These are phyloP conservation scores for Kodamaea restingae DNA, from an alignment of 805 yeast genomes.

Conservation along the genomic window DNA sequence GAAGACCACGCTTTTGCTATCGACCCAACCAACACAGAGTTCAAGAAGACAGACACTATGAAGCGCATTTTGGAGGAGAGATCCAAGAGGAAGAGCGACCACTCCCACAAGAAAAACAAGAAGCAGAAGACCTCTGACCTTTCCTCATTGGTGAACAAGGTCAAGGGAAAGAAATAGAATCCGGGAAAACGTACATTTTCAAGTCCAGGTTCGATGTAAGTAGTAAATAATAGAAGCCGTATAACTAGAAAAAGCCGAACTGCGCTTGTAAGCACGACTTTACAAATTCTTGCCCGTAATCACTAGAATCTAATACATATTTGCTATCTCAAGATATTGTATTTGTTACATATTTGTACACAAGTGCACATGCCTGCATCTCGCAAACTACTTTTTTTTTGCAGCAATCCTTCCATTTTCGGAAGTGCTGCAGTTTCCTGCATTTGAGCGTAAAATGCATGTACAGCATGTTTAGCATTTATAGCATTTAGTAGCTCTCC, in stretches of 20 bases:
- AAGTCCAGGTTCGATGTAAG: too few relatives aligned
- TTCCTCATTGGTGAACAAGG: slow-evolving; percentile 44
- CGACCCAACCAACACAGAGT: slow-evolving; percentile 90
- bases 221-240: too few relatives aligned
- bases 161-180: slow-evolving; percentile 39
- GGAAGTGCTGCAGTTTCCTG: slow-evolving; percentile 3
- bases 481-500: too few relatives aligned
- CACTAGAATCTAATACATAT: too few relatives aligned
- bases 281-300: too few relatives aligned
- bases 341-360: too few relatives aligned
- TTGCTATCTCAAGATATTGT: too few relatives aligned
- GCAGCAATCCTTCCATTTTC: background rate
- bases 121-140: slow-evolving; percentile 17
- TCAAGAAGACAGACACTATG: slow-evolving; percentile 85
- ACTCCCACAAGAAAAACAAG: slow-evolving; percentile 12
- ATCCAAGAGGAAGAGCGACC: slow-evolving; percentile 41
- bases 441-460: slow-evolving; percentile 2
- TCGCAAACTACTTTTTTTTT: too few relatives aligned
- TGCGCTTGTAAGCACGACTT: too few relatives aligned
- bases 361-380: too few relatives aligned
- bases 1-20: slow-evolving; percentile 89
- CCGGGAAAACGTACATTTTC: background rate
- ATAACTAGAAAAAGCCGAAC: too few relatives aligned
- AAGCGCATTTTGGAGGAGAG: slow-evolving; percentile 75
- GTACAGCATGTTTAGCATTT: too few relatives aligned